Base-by-base conservation (phyloP, 768 basidiomycete genomes). In the Xerocomus potaroensis region DNA sequence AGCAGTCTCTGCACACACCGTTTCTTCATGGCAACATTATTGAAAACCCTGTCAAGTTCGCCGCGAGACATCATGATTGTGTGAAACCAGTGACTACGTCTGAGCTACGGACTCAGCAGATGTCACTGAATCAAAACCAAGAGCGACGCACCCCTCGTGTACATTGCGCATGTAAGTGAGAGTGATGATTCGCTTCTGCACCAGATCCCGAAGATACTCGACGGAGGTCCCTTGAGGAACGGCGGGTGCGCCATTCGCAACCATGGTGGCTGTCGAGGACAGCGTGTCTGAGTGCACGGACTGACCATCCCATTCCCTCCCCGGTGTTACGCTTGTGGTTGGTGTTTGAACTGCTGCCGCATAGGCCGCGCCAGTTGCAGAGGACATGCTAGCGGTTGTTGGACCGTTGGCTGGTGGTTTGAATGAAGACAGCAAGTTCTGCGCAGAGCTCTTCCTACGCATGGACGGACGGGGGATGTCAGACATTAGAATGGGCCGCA, bases 61-160 rank as follows among this genome's bases (percentile, higher is more conserved):
- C 70, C 57, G 39, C 78, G 79, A 45, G 84, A 81, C 57, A 93
- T 78, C 59, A 87, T 75, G 55, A 93, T 82, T 11, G 91, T 93
- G 62, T 91, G 87, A 59, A 89, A 89, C 90, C 90, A 91, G 61
- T 90, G 84, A 52, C 81, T 83, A 45, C 81, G 82, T 43, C 90
- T 91, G 60, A 22, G 23, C 26, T 8, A 3, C 32, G 31, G 16
- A 27, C 24, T 53, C 36, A 55, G 42, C 11, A 44, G 37, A 47
- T 16, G 27, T 27, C 19, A 8, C 34, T 32, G 8, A 32, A 14
- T 40, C 35, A 29, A 30, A 40, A 45, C 23, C 37, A 43, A 39
- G 4, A 18, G n/a, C 36, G 41, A 75, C 83, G 57, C 53, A 91
- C 87, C 91, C 91, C 66, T 91, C 88, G 54, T 91, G 86, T 26